A percentile compares a stretch with the other conserved stretches of the same genome.
phyloP scores from a whole-genome alignment of 257 asterid species.

The Plectranthus barbatus region DNA sequence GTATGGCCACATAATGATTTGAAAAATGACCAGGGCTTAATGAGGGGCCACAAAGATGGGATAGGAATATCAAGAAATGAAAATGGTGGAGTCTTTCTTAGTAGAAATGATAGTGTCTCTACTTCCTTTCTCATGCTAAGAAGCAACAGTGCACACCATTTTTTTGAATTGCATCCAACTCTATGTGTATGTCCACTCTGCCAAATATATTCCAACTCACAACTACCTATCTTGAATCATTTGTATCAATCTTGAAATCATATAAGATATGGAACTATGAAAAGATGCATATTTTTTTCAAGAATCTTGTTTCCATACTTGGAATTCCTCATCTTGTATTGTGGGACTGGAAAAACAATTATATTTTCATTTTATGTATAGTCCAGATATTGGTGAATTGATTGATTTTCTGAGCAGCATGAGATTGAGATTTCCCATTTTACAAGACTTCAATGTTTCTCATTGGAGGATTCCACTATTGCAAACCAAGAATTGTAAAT shows the following conservation, averaged over 20 bases:
- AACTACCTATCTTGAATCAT: neutral
- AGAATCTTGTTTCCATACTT: neutral
- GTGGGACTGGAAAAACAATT: neutral
- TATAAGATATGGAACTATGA: neutral
- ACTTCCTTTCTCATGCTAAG: slow-evolving; percentile 27
- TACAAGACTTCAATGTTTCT: too few species aligned
- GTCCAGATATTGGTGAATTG: too few species aligned
- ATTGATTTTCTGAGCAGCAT: too few species aligned
- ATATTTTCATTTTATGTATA: neutral
- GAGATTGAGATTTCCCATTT: too few species aligned
- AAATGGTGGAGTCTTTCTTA: slow-evolving; percentile 24
- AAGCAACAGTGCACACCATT: slow-evolving; percentile 11
- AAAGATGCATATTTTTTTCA: neutral
- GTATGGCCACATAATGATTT: slow-evolving; percentile 27
- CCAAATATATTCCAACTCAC: neutral
- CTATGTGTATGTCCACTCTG: neutral
- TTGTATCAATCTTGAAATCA: neutral
- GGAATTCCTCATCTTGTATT: neutral
- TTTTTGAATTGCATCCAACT: neutral
- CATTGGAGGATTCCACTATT: too few species aligned
- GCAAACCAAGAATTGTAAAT: neutral
- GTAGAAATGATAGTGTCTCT: slow-evolving; percentile 34
- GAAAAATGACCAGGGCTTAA: slow-evolving; percentile 27
- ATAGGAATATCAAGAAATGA: slow-evolving; percentile 25
- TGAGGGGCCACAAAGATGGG: slow-evolving; percentile 38